These are phyloP conservation scores for Cruciata laevipes DNA, from an alignment of 257 asterid genomes.

Conservation along the genomic window DNA sequence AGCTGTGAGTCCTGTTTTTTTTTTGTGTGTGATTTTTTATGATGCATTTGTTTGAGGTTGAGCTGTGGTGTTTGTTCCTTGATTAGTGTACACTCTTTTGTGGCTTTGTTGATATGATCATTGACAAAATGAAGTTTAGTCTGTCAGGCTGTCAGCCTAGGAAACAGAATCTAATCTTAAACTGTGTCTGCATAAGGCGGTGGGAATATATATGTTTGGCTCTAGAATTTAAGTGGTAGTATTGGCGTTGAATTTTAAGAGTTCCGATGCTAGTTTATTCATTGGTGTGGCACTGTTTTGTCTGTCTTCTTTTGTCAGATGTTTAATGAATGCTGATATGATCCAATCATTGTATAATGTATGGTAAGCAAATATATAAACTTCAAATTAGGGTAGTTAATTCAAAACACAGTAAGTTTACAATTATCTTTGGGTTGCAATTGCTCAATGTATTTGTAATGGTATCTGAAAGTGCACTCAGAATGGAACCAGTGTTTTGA, in stretches of 20 bases:
- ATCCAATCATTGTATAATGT: background rate
- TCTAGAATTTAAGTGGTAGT: background rate
- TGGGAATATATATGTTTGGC: background rate
- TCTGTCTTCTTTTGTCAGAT: background rate
- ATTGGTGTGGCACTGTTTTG: background rate
- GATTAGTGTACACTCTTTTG: background rate
- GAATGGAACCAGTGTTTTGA: background rate
- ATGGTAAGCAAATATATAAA: too few species aligned
- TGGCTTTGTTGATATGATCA: background rate
- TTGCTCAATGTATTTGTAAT: too few species aligned
- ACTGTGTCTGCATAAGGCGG: background rate
- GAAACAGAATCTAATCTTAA: too few species aligned
- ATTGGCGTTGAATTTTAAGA: background rate
- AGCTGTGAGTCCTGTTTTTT: constrained; percentile 51
- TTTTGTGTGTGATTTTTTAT: background rate
- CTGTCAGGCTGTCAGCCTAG: background rate
- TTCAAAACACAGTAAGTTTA: too few species aligned
- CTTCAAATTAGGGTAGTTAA: too few species aligned
- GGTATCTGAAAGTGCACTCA: too few species aligned
- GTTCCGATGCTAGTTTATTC: background rate
- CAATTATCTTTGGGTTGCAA: too few species aligned
- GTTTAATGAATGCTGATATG: background rate
- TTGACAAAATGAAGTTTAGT: background rate
- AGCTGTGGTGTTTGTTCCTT: background rate
- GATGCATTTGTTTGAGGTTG: background rate